phyloP scores from a whole-genome alignment of 2,329 filamentous ascomycete genomes.

The Madurella fahalii region DNA sequence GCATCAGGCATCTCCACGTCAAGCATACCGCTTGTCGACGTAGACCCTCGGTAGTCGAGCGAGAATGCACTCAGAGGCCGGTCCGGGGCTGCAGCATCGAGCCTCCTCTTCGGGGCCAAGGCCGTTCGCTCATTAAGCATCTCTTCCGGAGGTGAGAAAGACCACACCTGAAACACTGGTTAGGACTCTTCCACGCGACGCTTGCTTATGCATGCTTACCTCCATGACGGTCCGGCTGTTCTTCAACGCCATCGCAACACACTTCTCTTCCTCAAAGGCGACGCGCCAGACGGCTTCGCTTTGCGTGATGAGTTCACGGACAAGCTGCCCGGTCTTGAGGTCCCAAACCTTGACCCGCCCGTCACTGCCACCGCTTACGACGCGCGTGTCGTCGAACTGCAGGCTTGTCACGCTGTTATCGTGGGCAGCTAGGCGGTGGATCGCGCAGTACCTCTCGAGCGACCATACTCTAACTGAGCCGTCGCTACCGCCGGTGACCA shows the following conservation, averaged over 20 bases:
- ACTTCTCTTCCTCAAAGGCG: constrained; percentile 97
- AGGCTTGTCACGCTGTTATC: constrained; percentile 98
- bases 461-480: constrained; percentile 97
- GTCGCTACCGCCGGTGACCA: constrained; percentile 94
- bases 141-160: constrained; percentile 83
- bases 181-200: constrained; percentile 23
- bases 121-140: constrained; percentile 50
- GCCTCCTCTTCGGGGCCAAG: constrained; percentile 45
- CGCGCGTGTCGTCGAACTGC: constrained; percentile 92
- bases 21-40: constrained; percentile 33
- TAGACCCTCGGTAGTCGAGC: constrained; percentile 38
- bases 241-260: constrained; percentile 87
- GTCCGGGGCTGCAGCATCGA: constrained; percentile 41
- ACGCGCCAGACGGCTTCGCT: constrained; percentile 97
- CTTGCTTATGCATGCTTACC: constrained; percentile 50
- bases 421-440: constrained; percentile 91
- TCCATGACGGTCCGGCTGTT: constrained; percentile 92
- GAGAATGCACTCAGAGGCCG: constrained; percentile 51
- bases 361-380: constrained; percentile 93
- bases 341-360: constrained; percentile 99
- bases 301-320: constrained; percentile 85
- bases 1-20: constrained; percentile 57
- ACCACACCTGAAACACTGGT: constrained; percentile 68
- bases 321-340: constrained; percentile 81
- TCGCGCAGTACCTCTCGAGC: constrained; percentile 80